These are phyloP conservation scores for Athelia psychrophila DNA, from an alignment of 1,284 basidiomycete species.

Conservation along the genomic window DNA sequence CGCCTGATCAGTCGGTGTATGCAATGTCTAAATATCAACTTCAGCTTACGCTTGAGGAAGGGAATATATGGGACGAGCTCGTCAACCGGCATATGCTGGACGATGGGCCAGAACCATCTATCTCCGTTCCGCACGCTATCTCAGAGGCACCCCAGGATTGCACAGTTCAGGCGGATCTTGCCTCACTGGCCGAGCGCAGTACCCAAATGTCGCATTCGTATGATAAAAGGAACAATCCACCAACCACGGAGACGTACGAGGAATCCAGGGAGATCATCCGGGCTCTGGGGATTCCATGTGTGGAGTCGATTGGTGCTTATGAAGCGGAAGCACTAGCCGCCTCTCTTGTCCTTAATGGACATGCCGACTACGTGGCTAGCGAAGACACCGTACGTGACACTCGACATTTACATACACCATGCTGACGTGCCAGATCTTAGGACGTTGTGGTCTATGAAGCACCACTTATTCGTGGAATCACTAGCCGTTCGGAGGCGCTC, in stretches of 20 bases:
- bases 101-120: background rate
- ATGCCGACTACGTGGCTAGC: slow-evolving; percentile 82
- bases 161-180: slow-evolving; percentile 25
- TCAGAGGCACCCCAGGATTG: slow-evolving; percentile 10
- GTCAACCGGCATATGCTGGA: slow-evolving; percentile 6
- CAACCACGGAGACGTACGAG: slow-evolving; percentile 57
- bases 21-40: slow-evolving; percentile 65
- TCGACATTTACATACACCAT: too few species aligned
- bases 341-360: slow-evolving; percentile 66
- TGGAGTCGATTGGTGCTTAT: slow-evolving; percentile 62
- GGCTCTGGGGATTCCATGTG: slow-evolving; percentile 76
- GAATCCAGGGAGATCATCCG: slow-evolving; percentile 62
- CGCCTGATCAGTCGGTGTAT: slow-evolving; percentile 39
- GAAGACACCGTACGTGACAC: slow-evolving; percentile 72
- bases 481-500: slow-evolving; percentile 56
- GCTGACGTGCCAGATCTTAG: slow-evolving; percentile 28
- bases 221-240: slow-evolving; percentile 52
- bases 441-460: slow-evolving; percentile 79
- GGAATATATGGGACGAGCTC: slow-evolving; percentile 56
- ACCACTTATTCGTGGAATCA: slow-evolving; percentile 75
- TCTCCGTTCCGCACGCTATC: background rate
- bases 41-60: slow-evolving; percentile 60
- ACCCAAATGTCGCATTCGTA: slow-evolving; percentile 58
- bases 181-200: slow-evolving; percentile 47
- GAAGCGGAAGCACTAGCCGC: slow-evolving; percentile 86